phyloP scores from a whole-genome alignment of 2,329 filamentous ascomycete genomes.

The Atkinsonella texensis region DNA sequence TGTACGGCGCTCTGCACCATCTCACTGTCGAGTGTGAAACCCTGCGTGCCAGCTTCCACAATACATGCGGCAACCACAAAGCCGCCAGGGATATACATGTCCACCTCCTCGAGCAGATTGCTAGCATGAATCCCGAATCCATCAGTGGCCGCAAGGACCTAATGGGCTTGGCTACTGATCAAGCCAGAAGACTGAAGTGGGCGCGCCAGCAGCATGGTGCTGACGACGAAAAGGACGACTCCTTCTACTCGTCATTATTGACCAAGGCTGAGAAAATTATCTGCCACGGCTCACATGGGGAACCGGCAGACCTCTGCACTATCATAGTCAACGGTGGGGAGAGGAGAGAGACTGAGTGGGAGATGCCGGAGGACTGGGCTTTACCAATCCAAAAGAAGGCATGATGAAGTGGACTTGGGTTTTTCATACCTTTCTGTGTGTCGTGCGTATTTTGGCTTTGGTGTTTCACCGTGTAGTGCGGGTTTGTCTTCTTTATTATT shows the following conservation, averaged over 20 bases:
- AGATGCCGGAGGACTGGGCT: conserved; percentile 5
- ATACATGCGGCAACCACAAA: conserved; percentile 7
- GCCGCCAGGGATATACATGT: conserved; percentile 6
- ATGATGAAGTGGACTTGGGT: too few relatives aligned
- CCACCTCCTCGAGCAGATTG: conserved; percentile 6
- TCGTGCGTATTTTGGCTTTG: too few relatives aligned
- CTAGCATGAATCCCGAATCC: conserved; percentile 1
- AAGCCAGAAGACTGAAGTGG: conserved; percentile 6
- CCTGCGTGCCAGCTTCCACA: conserved; percentile 7
- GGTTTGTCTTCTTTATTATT: too few relatives aligned
- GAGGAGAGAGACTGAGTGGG: conserved; percentile 6
- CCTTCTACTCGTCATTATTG: conserved; percentile 6
- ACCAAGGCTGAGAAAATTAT: neutral
- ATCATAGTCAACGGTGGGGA: neutral
- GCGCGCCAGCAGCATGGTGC: neutral
- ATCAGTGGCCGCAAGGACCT: conserved; percentile 1
- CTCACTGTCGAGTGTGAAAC: conserved; percentile 7
- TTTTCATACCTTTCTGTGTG: too few relatives aligned
- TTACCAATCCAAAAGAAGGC: conserved; percentile 2
- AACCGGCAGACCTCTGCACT: neutral
- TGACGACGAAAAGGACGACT: conserved; percentile 6
- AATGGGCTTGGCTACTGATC: conserved; percentile 2
- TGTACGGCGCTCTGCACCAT: conserved; percentile 4
- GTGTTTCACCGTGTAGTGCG: too few relatives aligned
- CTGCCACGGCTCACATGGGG: neutral